Base-by-base conservation (phyloP, 139 green algal species). In the Coccomyxa sp. region DNA sequence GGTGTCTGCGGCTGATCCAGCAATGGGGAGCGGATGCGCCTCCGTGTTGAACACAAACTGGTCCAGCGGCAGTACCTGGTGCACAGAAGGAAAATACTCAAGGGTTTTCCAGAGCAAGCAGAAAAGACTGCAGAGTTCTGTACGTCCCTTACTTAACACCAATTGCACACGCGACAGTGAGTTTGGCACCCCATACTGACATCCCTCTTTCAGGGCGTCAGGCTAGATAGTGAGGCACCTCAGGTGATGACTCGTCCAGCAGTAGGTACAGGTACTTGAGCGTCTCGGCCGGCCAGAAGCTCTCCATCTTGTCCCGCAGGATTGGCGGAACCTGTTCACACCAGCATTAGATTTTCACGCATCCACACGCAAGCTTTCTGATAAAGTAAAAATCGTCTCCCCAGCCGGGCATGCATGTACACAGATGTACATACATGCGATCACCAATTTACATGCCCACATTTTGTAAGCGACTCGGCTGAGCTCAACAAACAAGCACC, bases 11-110 rank as follows among this genome's bases (percentile, higher is more conserved):
- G 31, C 13, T 11, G 88, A 83, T 9, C 93, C 92, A 85, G 89
- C 89, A 13, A 94, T 87, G 7, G 94, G 92, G 58, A 97, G 79
- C 0, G 92, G 90, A 82, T 98, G 94, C 1, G 94, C 94, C 85
- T 98, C 95, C 14, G 95, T 98, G 83, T 95, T 98, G 84, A 98
- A 93, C 15, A 98, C 94, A 82, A 85, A 98, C 82, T 94, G 25
- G 68, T 93, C 86, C 31, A 98, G 86, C 1, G 93, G 90, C 31
- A 96, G 68, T 75, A 86, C 38, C 60, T 84, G 31, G 10, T 18
- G 63, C 18, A 68, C 59, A 14, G 28, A 13, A 76, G 7, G 38
- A 7, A 51, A 51, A 7, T 7, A 51, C 7, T 51, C 38, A 51
- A 51, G n/a, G n/a, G n/a, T n/a, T n/a, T 51, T 51, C 3, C 38